Evolutionary conservation across 169 alveolate species (phyloP).

Genomic region (Neospora caninum): DNA sequence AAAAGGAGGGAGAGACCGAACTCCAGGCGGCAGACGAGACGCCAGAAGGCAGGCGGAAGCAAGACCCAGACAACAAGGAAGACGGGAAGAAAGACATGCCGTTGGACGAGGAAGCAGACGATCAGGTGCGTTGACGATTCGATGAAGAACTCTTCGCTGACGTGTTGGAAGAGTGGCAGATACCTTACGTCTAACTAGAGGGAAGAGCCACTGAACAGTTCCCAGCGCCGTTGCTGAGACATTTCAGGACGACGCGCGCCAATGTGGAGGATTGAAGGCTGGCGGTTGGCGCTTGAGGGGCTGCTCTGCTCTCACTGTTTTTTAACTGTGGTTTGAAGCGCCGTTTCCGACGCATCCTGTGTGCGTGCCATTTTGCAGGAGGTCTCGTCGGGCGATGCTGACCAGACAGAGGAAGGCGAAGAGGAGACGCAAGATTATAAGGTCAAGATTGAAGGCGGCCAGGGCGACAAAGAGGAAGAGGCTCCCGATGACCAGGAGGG

Average conservation of each 20-base stretch:
- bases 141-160: too few relatives aligned
- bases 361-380: neutral
- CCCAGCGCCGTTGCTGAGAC: too few relatives aligned
- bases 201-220: too few relatives aligned
- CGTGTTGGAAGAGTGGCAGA: too few relatives aligned
- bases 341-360: neutral
- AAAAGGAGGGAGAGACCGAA: neutral
- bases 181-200: too few relatives aligned
- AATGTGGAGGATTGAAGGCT: too few relatives aligned
- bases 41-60: neutral
- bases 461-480: neutral
- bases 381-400: neutral
- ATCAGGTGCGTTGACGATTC: neutral
- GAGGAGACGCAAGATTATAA: neutral
- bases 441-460: neutral
- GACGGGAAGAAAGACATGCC: neutral
- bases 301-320: too few relatives aligned
- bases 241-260: too few relatives aligned
- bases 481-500: neutral
- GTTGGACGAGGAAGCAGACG: slow-evolving; percentile 17
- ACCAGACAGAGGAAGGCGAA: neutral
- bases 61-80: neutral
- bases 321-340: too few relatives aligned
- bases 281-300: too few relatives aligned
- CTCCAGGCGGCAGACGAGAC: neutral